phyloP scores from a whole-genome alignment of 352 stramenopile species.

The Phytophthora boehmeriae region DNA sequence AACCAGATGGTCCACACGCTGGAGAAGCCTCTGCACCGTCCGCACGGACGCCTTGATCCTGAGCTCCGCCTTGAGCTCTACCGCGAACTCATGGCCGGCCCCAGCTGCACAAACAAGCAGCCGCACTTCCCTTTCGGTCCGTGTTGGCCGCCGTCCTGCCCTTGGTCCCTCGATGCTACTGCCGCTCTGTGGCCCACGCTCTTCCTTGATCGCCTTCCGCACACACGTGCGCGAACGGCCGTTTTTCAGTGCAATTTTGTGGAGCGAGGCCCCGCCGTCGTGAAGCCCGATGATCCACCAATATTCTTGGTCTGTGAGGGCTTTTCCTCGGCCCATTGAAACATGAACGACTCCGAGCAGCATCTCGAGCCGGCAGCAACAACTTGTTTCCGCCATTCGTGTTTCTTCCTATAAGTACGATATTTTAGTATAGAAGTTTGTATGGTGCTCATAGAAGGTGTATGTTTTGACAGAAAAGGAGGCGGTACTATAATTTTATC shows the following conservation, averaged over 20 bases:
- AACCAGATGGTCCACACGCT: slow-evolving; percentile 9
- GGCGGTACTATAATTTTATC: too few species aligned
- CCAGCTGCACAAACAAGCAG: not conserved
- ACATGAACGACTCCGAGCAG: too few species aligned
- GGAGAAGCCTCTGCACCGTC: not conserved
- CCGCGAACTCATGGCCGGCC: not conserved
- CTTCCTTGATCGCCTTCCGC: slow-evolving; percentile 1
- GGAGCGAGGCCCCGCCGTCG: slow-evolving; percentile 7
- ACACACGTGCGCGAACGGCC: slow-evolving; percentile 5
- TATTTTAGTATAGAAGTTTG: too few species aligned
- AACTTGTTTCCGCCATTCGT: too few species aligned
- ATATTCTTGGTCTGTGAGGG: too few species aligned
- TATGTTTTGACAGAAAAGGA: too few species aligned
- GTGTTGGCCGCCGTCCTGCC: slow-evolving; percentile 1
- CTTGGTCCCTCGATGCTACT: not conserved
- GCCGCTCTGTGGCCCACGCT: not conserved
- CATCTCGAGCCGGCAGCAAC: too few species aligned
- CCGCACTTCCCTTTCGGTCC: slow-evolving; percentile 3
- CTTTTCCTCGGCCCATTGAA: too few species aligned
- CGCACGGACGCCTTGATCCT: slow-evolving; percentile 3
- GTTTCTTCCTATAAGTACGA: too few species aligned
- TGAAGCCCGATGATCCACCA: slow-evolving; percentile 11
- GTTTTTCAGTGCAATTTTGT: slow-evolving; percentile 3
- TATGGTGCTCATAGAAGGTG: too few species aligned
- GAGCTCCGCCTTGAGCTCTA: slow-evolving; percentile 2